Conservation (phyloP, 768 basidiomycete species). For the Podaxis pistillaris region DNA sequence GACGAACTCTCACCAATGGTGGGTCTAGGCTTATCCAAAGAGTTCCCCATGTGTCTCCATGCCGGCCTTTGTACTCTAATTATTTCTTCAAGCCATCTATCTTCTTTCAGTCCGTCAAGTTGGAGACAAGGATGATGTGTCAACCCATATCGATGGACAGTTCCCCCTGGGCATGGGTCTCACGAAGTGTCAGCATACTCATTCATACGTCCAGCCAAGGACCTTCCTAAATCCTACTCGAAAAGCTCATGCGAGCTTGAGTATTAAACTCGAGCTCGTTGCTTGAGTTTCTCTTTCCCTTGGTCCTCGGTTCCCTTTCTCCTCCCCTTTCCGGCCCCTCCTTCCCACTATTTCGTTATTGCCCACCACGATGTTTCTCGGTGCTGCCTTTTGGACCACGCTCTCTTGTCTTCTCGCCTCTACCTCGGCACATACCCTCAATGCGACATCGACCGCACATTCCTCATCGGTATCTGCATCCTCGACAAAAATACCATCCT, state of each 20-base stretch:
- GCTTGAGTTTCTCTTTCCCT: background rate
- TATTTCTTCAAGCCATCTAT: constrained; percentile 1
- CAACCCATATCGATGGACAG: constrained; percentile 29
- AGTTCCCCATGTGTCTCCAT: background rate
- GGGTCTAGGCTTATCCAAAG: background rate
- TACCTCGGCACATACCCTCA: constrained; percentile 3
- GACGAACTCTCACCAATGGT: background rate
- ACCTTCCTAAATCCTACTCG: constrained; percentile 19
- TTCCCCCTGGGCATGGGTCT: constrained; percentile 34
- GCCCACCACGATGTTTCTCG: constrained; percentile 6
- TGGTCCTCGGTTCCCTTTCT: background rate
- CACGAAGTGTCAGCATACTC: constrained; percentile 30
- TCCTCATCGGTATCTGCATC: background rate
- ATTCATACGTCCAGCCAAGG: background rate
- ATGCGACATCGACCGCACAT: background rate
- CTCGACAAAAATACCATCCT: no score
- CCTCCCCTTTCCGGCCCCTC: background rate
- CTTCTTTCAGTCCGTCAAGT: constrained; percentile 19
- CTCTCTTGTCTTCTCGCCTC: background rate
- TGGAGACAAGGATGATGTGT: constrained; percentile 3
- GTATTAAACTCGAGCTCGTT: constrained; percentile 14
- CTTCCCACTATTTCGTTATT: background rate
- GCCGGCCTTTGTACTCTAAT: background rate
- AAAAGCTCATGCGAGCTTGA: constrained; percentile 17
- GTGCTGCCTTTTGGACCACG: background rate